phyloP scores from a whole-genome alignment of 2,329 filamentous ascomycete species.

The Knufia petricola region DNA sequence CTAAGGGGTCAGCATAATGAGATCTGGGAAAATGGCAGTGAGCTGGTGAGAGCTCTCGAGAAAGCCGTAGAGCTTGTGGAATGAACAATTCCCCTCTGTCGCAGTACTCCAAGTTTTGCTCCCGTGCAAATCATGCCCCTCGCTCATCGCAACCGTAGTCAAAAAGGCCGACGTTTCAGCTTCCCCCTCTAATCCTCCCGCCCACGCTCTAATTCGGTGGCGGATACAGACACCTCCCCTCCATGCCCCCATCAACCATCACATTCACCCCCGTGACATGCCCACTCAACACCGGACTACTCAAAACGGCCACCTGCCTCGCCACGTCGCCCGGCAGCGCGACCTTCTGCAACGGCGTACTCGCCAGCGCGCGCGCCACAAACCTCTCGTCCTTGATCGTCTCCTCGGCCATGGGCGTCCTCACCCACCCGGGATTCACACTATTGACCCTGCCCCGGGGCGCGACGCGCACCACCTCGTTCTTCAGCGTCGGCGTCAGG shows the following conservation, averaged over 20 bases:
- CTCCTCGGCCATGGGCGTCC: conserved; percentile 1
- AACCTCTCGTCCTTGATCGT: background rate
- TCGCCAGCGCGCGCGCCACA: background rate
- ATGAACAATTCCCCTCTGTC: too few relatives aligned
- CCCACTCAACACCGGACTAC: background rate
- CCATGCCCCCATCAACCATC: conserved; percentile 4
- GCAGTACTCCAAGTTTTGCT: too few relatives aligned
- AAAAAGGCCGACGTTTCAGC: too few relatives aligned
- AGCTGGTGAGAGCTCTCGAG: conserved; percentile 31
- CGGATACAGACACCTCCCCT: conserved; percentile 1
- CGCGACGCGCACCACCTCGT: background rate
- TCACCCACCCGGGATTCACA: background rate
- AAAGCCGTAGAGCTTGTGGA: conserved; percentile 9
- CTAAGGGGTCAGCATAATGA: conserved; percentile 34
- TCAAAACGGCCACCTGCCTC: background rate
- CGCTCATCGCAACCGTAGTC: too few relatives aligned
- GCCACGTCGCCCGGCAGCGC: background rate
- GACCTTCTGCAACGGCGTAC: background rate
- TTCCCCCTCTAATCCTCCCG: too few relatives aligned
- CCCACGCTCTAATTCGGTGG: background rate
- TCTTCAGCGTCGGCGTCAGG: background rate
- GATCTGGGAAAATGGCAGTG: conserved; percentile 32
- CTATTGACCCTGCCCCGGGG: background rate
- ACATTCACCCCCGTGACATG: background rate
- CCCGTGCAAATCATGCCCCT: too few relatives aligned